Base-by-base conservation (phyloP, 768 basidiomycete species). In the Favolaschia claudopus region DNA sequence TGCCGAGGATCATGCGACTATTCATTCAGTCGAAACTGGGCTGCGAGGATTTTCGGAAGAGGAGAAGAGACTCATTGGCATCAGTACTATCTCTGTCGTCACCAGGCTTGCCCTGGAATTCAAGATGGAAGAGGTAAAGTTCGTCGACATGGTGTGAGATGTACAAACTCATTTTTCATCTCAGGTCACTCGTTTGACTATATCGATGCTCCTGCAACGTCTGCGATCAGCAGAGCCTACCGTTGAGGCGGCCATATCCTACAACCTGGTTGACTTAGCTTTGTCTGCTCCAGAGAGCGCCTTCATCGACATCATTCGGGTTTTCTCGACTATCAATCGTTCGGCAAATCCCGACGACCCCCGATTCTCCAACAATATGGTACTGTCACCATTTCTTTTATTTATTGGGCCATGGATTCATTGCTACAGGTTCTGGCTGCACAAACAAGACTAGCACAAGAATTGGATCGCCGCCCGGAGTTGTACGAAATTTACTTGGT, bases 171-270 rank as follows among this genome's bases (percentile, higher is more conserved):
- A 52, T 36, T 25, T 17, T 31, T 42, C 27, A 7, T 9, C 33
- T 10, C 51, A 92, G 90, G 89, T 95, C 14, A 94, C 91, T 5
- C 87, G 89, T 33, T 79, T 97, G 19, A 95, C 94, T 2, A 86
- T 95, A 14, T 95, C 95, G 0, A 96, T 97, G 94, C 77, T 98
- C 10, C 76, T 97, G 34, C 96, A 97, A 74, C 85, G 94, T 7
- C 77, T 96, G 20, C 85, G 92, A 24, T 86, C 87, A 20, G 91
- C 92, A 3, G 96, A 97, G 66, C 89, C 93, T 0, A 86, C 88
- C 0, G 91, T 94, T 15, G 95, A 98, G 72, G 92, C 95, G 24
- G 91, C 92, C 1, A 96, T 97, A 58, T 90, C 94, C 2, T 91
- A 91, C 69, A 96, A 95, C 68, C 81, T 99, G 13, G 95, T 96